A percentile compares a stretch with the other conserved stretches of the same genome.
Evolutionary conservation across 106 monocot species (phyloP).

Genomic region (Iris macrosiphon): DNA sequence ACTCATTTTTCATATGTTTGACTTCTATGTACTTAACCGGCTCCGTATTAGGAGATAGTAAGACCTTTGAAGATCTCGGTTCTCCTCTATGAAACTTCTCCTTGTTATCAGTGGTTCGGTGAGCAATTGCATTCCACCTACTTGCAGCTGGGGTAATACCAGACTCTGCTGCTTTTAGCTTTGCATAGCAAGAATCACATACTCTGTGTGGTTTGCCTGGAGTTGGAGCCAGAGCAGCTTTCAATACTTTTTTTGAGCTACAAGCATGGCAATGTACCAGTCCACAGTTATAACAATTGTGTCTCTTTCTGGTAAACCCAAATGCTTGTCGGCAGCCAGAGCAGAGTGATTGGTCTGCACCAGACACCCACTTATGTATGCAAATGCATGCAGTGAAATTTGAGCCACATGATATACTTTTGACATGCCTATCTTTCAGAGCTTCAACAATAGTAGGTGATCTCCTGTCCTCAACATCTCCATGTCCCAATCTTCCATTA

Average conservation of each 20-base stretch:
- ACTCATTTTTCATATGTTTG: slow-evolving; percentile 32
- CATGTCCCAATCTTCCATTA: slow-evolving; percentile 67
- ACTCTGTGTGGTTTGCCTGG: slow-evolving; percentile 65
- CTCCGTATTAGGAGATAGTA: slow-evolving; percentile 30
- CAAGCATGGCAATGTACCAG: slow-evolving; percentile 56
- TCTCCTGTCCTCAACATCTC: slow-evolving; percentile 45
- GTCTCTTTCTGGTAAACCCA: slow-evolving; percentile 62
- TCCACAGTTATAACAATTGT: slow-evolving; percentile 74
- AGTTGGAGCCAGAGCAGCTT: slow-evolving; percentile 57
- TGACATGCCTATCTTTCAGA: slow-evolving; percentile 60
- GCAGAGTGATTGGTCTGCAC: slow-evolving; percentile 56
- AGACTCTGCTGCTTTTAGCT: slow-evolving; percentile 34
- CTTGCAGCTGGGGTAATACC: slow-evolving; percentile 8
- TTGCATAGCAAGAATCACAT: slow-evolving; percentile 52
- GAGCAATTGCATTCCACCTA: slow-evolving; percentile 37
- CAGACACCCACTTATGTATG: slow-evolving; percentile 75
- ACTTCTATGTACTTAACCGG: slow-evolving; percentile 14
- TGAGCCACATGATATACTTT: slow-evolving; percentile 67
- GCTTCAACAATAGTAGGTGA: slow-evolving; percentile 57
- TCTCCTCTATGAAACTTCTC: slow-evolving; percentile 32
- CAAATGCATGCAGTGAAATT: slow-evolving; percentile 59
- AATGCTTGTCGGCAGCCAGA: slow-evolving; percentile 64
- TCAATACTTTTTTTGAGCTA: slow-evolving; percentile 44
- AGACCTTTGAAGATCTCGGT: slow-evolving; percentile 37
- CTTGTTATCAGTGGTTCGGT: slow-evolving; percentile 36